phyloP scores from a whole-genome alignment of 805 yeast genomes.

The Lipomyces sp. region DNA sequence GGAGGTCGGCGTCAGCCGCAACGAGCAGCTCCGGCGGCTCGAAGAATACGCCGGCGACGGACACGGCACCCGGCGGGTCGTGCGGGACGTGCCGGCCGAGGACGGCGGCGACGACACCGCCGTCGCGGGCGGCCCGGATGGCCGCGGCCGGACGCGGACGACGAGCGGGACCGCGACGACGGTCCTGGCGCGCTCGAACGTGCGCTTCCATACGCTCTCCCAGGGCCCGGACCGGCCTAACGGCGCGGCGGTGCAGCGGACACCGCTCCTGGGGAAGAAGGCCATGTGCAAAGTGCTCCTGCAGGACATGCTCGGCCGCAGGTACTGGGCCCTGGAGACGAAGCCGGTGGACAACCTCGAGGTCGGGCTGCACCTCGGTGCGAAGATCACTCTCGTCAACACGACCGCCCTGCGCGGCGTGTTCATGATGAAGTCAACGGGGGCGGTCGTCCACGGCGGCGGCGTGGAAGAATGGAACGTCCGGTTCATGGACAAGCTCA shows the following conservation, averaged over 20 bases:
- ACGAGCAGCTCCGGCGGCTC: slow-evolving; percentile 14
- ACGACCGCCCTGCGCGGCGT: slow-evolving; percentile 13
- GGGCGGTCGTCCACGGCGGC: slow-evolving; percentile 19
- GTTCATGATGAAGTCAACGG: slow-evolving; percentile 12
- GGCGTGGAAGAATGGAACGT: slow-evolving; percentile 18
- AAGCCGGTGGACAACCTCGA: slow-evolving; percentile 11
- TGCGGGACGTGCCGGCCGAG: slow-evolving; percentile 9
- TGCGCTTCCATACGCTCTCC: not conserved
- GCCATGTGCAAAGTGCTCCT: slow-evolving; percentile 19
- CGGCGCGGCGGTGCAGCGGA: not conserved
- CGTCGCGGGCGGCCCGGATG: no score
- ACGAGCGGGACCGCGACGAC: no score
- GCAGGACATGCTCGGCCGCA: slow-evolving; percentile 22
- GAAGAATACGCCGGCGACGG: slow-evolving; percentile 14
- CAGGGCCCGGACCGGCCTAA: no score
- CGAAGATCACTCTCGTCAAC: slow-evolving; percentile 11
- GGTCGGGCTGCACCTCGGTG: slow-evolving; percentile 22
- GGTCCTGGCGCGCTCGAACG: not conserved
- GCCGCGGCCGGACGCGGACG: no score
- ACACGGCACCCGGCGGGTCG: slow-evolving; percentile 2
- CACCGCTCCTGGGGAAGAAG: slow-evolving; percentile 19
- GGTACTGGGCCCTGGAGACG: slow-evolving; percentile 19
- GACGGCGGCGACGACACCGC: not conserved
- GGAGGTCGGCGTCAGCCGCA: slow-evolving; percentile 19
- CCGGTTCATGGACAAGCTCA: slow-evolving; percentile 3